Evolutionary conservation across 305 asterid species (phyloP).

Genomic region (Fraxinus dipetala): DNA sequence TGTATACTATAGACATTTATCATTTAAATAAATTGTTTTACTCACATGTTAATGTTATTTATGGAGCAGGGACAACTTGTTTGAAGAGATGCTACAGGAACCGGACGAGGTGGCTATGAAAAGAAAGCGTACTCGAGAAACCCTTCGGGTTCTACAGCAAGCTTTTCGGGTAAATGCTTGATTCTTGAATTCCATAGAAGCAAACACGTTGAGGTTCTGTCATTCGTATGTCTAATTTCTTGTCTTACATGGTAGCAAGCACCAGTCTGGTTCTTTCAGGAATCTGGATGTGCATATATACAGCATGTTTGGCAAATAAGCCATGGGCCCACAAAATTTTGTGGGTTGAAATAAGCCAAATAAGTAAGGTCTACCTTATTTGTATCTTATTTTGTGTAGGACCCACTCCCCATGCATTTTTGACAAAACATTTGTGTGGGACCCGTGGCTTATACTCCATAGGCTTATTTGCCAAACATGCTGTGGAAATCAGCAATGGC

Average conservation of each 20-base stretch:
- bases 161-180: conserved; percentile 65
- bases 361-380: background rate
- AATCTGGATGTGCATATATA: background rate
- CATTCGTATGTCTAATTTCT: background rate
- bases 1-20: background rate
- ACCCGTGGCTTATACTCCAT: background rate
- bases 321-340: background rate
- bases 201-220: background rate
- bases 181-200: background rate
- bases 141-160: conserved; percentile 67
- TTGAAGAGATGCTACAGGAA: conserved; percentile 81
- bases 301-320: background rate
- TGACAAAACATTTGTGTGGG: background rate
- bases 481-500: background rate
- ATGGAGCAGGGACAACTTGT: conserved; percentile 62
- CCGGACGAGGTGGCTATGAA: conserved; percentile 71
- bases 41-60: conserved; percentile 22
- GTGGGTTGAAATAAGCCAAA: background rate
- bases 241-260: background rate
- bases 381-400: background rate
- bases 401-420: background rate
- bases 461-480: background rate
- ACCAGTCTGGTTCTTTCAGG: background rate
- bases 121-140: conserved; percentile 74
- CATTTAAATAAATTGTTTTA: conserved; percentile 2